Evolutionary conservation across 352 stramenopile species (phyloP).

Genomic region (Blastocystis sp.): DNA sequence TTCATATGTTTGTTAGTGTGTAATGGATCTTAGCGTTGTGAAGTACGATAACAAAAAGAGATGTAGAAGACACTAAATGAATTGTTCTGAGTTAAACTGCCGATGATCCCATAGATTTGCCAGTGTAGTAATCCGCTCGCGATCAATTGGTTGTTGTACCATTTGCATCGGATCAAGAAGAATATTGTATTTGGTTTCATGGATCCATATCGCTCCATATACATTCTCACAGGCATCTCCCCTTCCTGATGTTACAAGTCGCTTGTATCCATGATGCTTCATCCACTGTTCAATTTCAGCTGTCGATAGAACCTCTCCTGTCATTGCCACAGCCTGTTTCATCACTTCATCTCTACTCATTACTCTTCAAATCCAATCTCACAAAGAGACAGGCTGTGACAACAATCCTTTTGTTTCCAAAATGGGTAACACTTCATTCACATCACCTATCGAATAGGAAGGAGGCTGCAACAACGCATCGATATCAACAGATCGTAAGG

Average conservation of each 20-base stretch:
- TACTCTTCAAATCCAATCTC: background rate
- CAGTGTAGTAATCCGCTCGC: background rate
- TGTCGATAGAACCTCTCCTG: background rate
- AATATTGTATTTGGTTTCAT: background rate
- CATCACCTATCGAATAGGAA: background rate
- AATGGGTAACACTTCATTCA: background rate
- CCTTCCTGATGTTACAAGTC: background rate
- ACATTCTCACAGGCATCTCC: background rate
- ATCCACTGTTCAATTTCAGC: background rate
- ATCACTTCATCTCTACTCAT: background rate
- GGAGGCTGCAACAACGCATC: background rate
- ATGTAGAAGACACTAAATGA: background rate
- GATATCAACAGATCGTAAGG: constrained; percentile 7
- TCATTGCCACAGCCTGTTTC: background rate
- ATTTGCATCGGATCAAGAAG: background rate
- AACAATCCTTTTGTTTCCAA: background rate
- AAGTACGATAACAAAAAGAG: too few species aligned
- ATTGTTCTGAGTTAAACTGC: background rate
- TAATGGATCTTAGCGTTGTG: too few species aligned
- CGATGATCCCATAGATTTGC: constrained; percentile 6
- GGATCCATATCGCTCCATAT: background rate
- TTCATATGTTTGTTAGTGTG: background rate
- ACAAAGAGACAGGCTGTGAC: constrained; percentile 8
- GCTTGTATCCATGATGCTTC: background rate
- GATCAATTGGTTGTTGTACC: constrained; percentile 16